Evolutionary conservation across 1,284 basidiomycete species (phyloP), one percentile per base, ranked within the genome.

Genomic region (Moniliella sp.): DNA sequence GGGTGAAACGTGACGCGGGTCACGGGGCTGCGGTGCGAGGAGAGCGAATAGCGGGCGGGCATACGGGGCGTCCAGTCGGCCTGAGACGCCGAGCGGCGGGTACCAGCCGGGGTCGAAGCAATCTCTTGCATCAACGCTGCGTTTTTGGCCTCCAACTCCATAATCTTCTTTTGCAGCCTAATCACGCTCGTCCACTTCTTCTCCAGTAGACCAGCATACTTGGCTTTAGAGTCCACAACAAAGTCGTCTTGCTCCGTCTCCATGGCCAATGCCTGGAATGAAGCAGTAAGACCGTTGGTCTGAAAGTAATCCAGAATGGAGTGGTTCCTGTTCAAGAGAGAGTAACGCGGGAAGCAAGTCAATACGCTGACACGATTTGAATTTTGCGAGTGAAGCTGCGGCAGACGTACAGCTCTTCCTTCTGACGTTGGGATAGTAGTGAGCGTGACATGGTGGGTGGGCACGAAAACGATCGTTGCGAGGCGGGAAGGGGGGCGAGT

Each of bases 171-270:
- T 66, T 88, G 83, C 50, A 88, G 61, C 40, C 82, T 69, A 39
- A 88, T 83, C 14, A 86, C 79, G 52, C 76, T 78, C 15, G 80
- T 84, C 82, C 82, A 88, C 61, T 88, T 88, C 72, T 84, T 86
- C 65, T 82, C 82, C 39, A 88, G 64, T 37, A 88, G 64, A 0
- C 80, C 81, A 1, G 74, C 72, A 54, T 74, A 78, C 52, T 78
- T 78, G 30, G 76, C 73, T 51, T 77, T 80, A 11, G 79, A 72
- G 65, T 84, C 78, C 12, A 74, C 74, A 5, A 69, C 67, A 56
- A 81, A 81, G 36, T 75, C 74, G 23, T 67, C 52, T 52, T 68
- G 46, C 4, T 35, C 41, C 0, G 45, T 29, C 33, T 81, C 77
- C 15, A 62, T 48, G 48, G 70, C 71, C 33, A 82, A 64, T 2